Conservation (phyloP, 306 rosid species). For the Mimosa pudica region DNA sequence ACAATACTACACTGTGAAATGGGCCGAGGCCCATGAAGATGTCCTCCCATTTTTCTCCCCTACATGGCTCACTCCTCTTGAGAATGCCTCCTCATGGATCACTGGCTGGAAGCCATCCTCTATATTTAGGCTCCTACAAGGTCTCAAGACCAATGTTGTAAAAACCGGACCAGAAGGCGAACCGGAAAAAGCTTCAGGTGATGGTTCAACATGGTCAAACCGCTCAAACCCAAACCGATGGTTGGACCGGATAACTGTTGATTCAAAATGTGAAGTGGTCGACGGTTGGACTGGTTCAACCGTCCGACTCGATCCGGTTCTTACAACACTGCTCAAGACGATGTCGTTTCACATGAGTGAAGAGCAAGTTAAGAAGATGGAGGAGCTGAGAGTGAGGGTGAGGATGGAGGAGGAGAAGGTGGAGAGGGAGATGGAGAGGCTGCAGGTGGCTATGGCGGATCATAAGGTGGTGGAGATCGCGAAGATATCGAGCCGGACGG, state of each 20-base stretch:
- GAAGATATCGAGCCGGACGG: constrained; percentile 6
- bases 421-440: constrained; percentile 22
- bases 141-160: neutral
- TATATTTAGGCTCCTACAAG: neutral
- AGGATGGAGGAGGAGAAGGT: constrained; percentile 19
- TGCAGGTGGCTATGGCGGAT: constrained; percentile 52
- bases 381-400: neutral
- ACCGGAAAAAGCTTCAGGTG: too few species aligned
- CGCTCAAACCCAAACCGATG: too few species aligned
- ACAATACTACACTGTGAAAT: constrained; percentile 64
- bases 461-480: constrained; percentile 52
- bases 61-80: neutral
- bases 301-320: too few species aligned
- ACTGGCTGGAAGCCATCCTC: constrained; percentile 18
- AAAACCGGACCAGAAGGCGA: too few species aligned
- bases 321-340: neutral
- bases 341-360: neutral
- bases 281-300: too few species aligned
- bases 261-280: too few species aligned
- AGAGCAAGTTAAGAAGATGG: neutral
- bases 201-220: too few species aligned
- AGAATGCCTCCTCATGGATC: constrained; percentile 15
- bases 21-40: constrained; percentile 64
- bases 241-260: too few species aligned
- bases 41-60: constrained; percentile 62